phyloP scores from a whole-genome alignment of 306 rosid genomes.

The Quercus agrifolia region DNA sequence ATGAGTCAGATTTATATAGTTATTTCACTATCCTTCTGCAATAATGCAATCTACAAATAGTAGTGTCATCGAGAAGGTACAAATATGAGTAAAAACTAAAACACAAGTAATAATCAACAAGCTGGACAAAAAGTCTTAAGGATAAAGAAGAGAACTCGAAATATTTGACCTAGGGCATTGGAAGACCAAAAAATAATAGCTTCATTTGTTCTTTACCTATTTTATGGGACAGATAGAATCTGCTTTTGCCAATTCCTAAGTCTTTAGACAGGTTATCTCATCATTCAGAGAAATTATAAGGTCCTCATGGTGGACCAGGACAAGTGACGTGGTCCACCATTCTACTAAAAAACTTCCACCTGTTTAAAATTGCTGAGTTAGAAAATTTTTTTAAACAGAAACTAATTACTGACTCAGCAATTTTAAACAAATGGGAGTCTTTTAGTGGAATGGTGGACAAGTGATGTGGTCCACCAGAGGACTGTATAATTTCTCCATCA shows the following conservation, averaged over 20 bases:
- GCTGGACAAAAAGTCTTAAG: background rate
- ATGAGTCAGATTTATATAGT: slow-evolving; percentile 43
- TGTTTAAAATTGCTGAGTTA: too few species aligned
- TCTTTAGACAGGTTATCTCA: slow-evolving; percentile 90
- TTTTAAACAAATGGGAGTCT: too few species aligned
- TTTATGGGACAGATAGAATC: slow-evolving; percentile 57
- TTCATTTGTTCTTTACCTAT: slow-evolving; percentile 58
- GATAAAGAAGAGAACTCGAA: background rate
- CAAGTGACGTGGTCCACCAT: too few species aligned
- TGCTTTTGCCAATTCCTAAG: slow-evolving; percentile 79
- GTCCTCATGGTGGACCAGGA: too few species aligned
- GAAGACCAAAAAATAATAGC: slow-evolving; percentile 8
- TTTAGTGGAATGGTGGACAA: too few species aligned
- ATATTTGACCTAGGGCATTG: background rate
- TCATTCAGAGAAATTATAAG: slow-evolving; percentile 51
- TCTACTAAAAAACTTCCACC: too few species aligned
- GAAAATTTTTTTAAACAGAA: too few species aligned
- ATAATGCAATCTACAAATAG: slow-evolving; percentile 65
- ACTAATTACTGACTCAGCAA: too few species aligned
- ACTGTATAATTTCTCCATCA: too few species aligned
- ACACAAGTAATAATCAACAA: background rate
- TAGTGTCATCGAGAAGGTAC: slow-evolving; percentile 20
- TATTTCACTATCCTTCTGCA: slow-evolving; percentile 86
- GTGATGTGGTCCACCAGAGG: too few species aligned
- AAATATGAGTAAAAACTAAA: background rate